These are phyloP conservation scores for Fusarium tanahbumbuense DNA, from an alignment of 2,329 filamentous ascomycete species.

Conservation along the genomic window DNA sequence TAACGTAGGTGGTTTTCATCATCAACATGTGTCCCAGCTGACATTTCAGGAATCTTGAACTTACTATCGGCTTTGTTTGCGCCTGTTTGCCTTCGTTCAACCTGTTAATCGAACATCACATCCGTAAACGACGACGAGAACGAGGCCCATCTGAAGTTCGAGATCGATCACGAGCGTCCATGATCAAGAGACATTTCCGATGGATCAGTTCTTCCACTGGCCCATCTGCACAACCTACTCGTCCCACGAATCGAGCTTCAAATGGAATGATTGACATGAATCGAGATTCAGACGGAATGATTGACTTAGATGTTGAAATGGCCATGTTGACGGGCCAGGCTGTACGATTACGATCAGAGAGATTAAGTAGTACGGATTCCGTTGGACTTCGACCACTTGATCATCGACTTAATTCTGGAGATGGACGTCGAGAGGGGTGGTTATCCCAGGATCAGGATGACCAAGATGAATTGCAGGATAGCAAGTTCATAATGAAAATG, in stretches of 20 bases:
- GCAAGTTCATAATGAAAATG: constrained; percentile 38
- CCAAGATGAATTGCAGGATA: constrained; percentile 7
- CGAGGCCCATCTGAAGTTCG: neutral
- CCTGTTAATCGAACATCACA: constrained; percentile 28
- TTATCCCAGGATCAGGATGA: constrained; percentile 6
- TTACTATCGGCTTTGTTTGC: constrained; percentile 41
- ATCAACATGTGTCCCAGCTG: neutral
- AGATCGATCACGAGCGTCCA: neutral
- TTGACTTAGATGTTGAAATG: constrained; percentile 37
- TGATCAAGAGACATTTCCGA: constrained; percentile 25
- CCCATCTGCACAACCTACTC: constrained; percentile 5
- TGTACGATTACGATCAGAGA: constrained; percentile 7
- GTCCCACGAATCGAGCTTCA: neutral
- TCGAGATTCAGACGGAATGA: constrained; percentile 10
- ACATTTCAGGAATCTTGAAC: constrained; percentile 23
- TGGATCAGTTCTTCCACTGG: constrained; percentile 30
- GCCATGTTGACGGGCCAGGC: constrained; percentile 40
- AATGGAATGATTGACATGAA: constrained; percentile 32
- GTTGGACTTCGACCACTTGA: constrained; percentile 14
- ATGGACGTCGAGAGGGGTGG: constrained; percentile 36
- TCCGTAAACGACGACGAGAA: constrained; percentile 23
- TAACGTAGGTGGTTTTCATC: constrained; percentile 21
- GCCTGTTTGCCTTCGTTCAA: constrained; percentile 40
- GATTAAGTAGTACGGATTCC: constrained; percentile 8
- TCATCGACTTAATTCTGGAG: constrained; percentile 26